Percentiles rank a stretch among this genome's conserved stretches.
phyloP scores from a whole-genome alignment of 768 basidiomycete genomes.

The Boletus sp. region DNA sequence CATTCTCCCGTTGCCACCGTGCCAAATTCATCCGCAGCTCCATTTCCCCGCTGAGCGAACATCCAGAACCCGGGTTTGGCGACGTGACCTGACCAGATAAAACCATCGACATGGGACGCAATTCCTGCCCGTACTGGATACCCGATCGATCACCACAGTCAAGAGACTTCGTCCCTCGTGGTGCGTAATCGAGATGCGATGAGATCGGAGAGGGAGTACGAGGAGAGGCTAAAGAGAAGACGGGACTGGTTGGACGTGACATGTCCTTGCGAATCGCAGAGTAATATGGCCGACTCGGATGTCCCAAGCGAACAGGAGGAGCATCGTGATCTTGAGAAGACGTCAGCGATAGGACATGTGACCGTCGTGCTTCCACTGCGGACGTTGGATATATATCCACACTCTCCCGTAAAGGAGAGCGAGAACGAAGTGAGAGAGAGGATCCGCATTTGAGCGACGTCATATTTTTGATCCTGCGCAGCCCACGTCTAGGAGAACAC shows the following conservation, averaged over 20 bases:
- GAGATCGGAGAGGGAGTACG: slow-evolving; percentile 29
- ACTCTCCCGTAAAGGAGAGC: slow-evolving; percentile 23
- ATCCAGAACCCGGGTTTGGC: slow-evolving; percentile 34
- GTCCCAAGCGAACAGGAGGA: slow-evolving; percentile 42
- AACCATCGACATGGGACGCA: slow-evolving; percentile 32
- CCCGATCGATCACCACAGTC: slow-evolving; percentile 25
- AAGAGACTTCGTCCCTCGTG: slow-evolving; percentile 35
- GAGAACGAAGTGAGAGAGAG: slow-evolving; percentile 20
- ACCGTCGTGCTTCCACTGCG: slow-evolving; percentile 18
- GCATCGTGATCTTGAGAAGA: slow-evolving; percentile 21
- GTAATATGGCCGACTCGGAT: slow-evolving; percentile 55
- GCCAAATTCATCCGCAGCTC: slow-evolving; percentile 58
- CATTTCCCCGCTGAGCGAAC: slow-evolving; percentile 59
- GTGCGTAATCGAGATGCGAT: slow-evolving; percentile 21
- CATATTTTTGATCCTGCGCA: slow-evolving; percentile 42
- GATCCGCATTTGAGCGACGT: slow-evolving; percentile 30
- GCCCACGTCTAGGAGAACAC: slow-evolving; percentile 31
- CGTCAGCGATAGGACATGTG: slow-evolving; percentile 19
- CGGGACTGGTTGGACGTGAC: slow-evolving; percentile 41
- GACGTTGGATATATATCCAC: slow-evolving; percentile 18
- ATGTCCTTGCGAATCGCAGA: slow-evolving; percentile 50
- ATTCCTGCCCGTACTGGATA: slow-evolving; percentile 16
- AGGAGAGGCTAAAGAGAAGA: slow-evolving; percentile 23
- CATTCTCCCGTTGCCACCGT: slow-evolving; percentile 31
- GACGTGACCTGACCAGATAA: slow-evolving; percentile 19